Base-by-base conservation (phyloP, 2,329 filamentous ascomycete species). In the Moelleriella libera region DNA sequence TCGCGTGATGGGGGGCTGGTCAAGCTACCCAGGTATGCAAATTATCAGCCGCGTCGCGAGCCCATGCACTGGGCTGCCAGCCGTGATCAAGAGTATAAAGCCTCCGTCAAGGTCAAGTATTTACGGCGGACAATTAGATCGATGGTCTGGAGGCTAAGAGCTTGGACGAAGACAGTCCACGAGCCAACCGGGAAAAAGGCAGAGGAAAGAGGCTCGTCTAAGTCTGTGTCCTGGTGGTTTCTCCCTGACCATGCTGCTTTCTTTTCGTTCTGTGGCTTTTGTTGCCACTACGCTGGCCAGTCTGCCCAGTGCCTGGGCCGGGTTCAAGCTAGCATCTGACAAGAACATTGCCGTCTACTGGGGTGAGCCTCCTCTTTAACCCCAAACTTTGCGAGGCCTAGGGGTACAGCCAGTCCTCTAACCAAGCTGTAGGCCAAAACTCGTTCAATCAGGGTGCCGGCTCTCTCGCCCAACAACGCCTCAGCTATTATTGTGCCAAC, bases 261-360 rank as follows among this genome's bases (percentile, higher is more conserved):
- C 43, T 30, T 37, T 50, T 31, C 32, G 44, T 37, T 50, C 46
- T 30, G 30, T 53, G 47, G 52, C 51, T 6, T 50, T 52, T 7
- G 41, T 48, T 30, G 55, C 54, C 47, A 50, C 54, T 51, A 31
- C 54, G 34, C 50, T 61, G 14, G 53, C 53, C 45, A 44, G 52
- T 14, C 50, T 61, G 14, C 62, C 66, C 5, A 49, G 56, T 2
- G 62, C 54, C 14, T 52, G 62, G 34, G 69, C 68, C 21, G 68
- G 65, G 10, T 73, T 77, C 53, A 63, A 70, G 50, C 50, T 72
- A 5, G 57, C 56, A n/a, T 68, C 70, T 1, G 55, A 58, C 2
- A 67, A 60, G 45, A 84, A 83, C 54, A 58, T 85, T 47, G 79
- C 74, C 30, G 68, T 83, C 2, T 85, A 85, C 60, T 85, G 81